Evolutionary conservation across 2,329 filamentous ascomycete genomes (phyloP).

Genomic region (Raffaelea albimanens): DNA sequence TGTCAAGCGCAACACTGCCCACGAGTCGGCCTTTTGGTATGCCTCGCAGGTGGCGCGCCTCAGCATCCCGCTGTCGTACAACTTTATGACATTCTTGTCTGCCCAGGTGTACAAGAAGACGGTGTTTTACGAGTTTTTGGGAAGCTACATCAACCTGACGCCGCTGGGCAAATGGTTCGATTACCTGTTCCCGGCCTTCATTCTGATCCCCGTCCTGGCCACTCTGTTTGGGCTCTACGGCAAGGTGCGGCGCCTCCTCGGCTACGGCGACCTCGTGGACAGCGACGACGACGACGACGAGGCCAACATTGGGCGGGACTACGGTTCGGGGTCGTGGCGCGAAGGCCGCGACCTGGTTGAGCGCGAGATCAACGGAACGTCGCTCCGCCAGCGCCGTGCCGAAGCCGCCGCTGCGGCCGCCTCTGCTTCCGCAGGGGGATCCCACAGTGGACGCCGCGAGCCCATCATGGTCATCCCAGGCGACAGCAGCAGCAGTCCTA

Average conservation of each 20-base stretch:
- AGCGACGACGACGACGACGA: conserved; percentile 65
- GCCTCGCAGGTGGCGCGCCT: conserved; percentile 85
- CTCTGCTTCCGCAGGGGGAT: conserved; percentile 4
- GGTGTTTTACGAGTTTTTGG: conserved; percentile 80
- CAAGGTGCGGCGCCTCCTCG: conserved; percentile 64
- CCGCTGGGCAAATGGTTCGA: conserved; percentile 77
- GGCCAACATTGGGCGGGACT: conserved; percentile 57
- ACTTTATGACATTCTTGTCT: conserved; percentile 87
- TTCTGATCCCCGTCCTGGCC: conserved; percentile 76
- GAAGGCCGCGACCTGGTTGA: conserved; percentile 89
- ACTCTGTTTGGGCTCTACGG: conserved; percentile 87
- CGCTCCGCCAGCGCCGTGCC: conserved; percentile 39
- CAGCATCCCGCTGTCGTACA: conserved; percentile 88
- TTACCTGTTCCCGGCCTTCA: conserved; percentile 77
- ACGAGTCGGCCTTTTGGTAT: conserved; percentile 94
- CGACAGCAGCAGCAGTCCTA: conserved; percentile 6
- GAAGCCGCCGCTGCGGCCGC: conserved; percentile 19
- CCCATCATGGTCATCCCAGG: conserved; percentile 19
- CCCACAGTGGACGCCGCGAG: conserved; percentile 17
- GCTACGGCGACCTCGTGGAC: conserved; percentile 70
- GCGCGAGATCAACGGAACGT: conserved; percentile 63
- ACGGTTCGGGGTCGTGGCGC: conserved; percentile 77
- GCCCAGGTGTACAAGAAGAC: conserved; percentile 63
- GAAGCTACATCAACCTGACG: conserved; percentile 73
- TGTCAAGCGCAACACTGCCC: conserved; percentile 81